These are phyloP conservation scores for Heracleum sosnowskyi DNA, from an alignment of 129 eudicot genomes.

Conservation along the genomic window DNA sequence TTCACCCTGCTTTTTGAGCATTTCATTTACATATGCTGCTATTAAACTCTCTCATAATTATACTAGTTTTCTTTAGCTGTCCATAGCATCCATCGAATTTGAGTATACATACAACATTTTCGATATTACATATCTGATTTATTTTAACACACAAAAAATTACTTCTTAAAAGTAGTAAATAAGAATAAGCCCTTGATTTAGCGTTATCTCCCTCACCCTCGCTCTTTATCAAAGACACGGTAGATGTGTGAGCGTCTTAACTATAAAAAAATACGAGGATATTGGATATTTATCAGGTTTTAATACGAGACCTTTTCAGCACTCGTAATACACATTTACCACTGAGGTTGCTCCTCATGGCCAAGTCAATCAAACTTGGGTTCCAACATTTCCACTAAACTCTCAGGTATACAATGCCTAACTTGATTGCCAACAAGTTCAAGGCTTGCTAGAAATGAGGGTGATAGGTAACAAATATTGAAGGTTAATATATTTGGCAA, in stretches of 20 bases:
- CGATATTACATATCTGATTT: background rate
- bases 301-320: background rate
- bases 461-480: background rate
- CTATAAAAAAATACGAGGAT: background rate
- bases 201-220: too few species aligned
- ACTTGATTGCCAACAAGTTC: background rate
- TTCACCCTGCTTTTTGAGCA: constrained; percentile 3
- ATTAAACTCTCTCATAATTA: background rate
- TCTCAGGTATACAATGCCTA: background rate
- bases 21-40: background rate
- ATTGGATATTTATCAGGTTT: background rate
- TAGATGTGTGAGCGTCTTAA: background rate
- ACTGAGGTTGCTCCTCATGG: background rate
- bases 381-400: background rate
- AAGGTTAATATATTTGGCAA: too few species aligned
- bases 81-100: background rate
- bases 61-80: background rate
- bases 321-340: background rate
- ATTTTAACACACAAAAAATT: background rate
- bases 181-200: background rate
- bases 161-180: background rate
- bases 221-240: background rate
- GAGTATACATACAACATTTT: background rate
- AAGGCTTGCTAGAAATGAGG: background rate
- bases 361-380: background rate